Percentiles rank a stretch among this genome's conserved stretches.
These are phyloP conservation scores for Tephrocybe rancida DNA, from an alignment of 768 basidiomycete genomes.

Conservation along the genomic window DNA sequence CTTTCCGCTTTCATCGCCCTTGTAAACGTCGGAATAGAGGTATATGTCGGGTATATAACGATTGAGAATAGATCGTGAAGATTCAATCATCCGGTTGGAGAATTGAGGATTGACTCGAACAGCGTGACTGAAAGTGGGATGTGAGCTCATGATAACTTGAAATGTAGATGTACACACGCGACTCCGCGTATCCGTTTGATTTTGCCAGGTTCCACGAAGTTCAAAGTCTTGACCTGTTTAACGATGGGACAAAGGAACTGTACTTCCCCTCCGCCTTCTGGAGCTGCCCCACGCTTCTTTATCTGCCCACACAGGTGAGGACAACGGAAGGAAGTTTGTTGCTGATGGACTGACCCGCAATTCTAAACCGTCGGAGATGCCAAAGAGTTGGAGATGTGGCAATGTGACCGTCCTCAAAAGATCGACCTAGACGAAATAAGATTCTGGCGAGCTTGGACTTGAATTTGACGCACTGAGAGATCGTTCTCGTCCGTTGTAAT, in stretches of 20 bases:
- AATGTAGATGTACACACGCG: conserved; percentile 60
- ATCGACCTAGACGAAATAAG: conserved; percentile 64
- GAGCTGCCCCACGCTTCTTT: conserved; percentile 90
- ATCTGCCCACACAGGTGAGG: conserved; percentile 52
- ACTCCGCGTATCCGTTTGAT: conserved; percentile 95
- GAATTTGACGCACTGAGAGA: conserved; percentile 64
- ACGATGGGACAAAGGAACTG: conserved; percentile 93
- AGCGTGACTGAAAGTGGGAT: conserved; percentile 65
- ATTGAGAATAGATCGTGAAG: conserved; percentile 89
- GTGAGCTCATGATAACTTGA: background rate
- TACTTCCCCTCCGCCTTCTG: conserved; percentile 90
- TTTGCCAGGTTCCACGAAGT: conserved; percentile 90
- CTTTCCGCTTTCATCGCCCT: conserved; percentile 97
- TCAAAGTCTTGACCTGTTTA: conserved; percentile 88
- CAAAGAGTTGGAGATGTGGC: conserved; percentile 89
- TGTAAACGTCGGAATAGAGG: conserved; percentile 97
- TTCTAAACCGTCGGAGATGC: conserved; percentile 88
- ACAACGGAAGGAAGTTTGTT: background rate
- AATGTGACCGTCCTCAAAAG: conserved; percentile 87
- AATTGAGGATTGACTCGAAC: conserved; percentile 97
- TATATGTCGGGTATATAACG: conserved; percentile 98
- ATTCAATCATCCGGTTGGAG: conserved; percentile 96
- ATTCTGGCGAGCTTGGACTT: background rate
- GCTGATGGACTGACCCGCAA: conserved; percentile 62
- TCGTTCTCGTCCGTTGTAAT: conserved; percentile 94